Evolutionary conservation across 2,329 filamentous ascomycete species (phyloP).

Genomic region (Kalmusia sp.): DNA sequence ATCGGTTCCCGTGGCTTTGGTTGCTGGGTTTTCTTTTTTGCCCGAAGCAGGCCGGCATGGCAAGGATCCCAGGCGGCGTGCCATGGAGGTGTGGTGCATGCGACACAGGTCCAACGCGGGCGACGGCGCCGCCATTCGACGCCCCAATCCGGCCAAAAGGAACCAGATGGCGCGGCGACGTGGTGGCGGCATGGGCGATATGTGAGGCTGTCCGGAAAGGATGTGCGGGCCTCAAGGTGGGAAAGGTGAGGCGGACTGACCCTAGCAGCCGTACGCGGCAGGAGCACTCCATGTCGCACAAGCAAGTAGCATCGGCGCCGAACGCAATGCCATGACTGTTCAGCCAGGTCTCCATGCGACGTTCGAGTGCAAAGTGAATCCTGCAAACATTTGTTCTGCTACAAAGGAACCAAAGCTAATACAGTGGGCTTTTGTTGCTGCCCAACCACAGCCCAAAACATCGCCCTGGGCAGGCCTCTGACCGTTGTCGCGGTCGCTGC

Average conservation of each 20-base stretch:
- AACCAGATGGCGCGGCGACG: neutral
- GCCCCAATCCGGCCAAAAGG: conserved; percentile 10
- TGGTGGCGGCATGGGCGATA: neutral
- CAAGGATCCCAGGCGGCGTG: conserved; percentile 1
- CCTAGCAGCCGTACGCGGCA: conserved; percentile 6
- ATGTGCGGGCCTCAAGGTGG: neutral
- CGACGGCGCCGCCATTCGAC: conserved; percentile 13
- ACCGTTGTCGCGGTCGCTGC: conserved; percentile 14
- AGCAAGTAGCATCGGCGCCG: neutral
- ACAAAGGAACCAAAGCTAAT: conserved; percentile 5
- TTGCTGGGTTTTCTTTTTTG: conserved; percentile 20
- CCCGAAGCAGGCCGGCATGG: conserved; percentile 7
- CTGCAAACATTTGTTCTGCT: conserved; percentile 12
- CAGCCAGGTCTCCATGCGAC: neutral
- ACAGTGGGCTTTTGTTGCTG: conserved; percentile 15
- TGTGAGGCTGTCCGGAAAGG: conserved; percentile 15
- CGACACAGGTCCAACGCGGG: conserved; percentile 4
- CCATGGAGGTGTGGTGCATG: neutral
- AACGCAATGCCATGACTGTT: neutral
- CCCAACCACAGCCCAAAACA: conserved; percentile 18
- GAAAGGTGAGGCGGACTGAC: conserved; percentile 9
- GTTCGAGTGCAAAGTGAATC: neutral
- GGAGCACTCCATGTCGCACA: conserved; percentile 7
- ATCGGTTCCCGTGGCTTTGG: conserved; percentile 22
- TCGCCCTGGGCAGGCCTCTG: neutral